These are phyloP conservation scores for Leptodermis oblonga DNA, from an alignment of 257 asterid species.

Conservation along the genomic window DNA sequence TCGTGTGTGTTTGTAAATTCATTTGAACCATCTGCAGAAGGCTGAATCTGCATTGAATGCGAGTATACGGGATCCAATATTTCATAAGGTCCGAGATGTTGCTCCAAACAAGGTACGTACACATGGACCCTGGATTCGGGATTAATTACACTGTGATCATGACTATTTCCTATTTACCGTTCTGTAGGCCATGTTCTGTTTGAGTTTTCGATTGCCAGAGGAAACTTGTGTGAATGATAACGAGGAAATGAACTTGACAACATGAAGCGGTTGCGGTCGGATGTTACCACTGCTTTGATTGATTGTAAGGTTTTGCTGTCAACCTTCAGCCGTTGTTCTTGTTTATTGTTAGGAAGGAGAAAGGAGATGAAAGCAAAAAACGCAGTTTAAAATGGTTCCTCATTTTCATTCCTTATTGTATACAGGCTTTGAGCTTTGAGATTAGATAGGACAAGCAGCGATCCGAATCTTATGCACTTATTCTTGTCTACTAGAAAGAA, in stretches of 20 bases:
- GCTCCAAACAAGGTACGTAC: conserved; percentile 97
- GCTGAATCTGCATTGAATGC: conserved; percentile 79
- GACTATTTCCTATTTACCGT: background rate
- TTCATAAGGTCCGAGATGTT: conserved; percentile 79
- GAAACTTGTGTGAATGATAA: conserved; percentile 80
- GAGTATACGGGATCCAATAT: conserved; percentile 45
- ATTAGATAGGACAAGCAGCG: background rate
- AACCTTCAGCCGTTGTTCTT: background rate
- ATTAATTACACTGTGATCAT: background rate
- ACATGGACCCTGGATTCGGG: background rate
- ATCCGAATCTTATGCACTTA: background rate
- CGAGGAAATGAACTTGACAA: background rate
- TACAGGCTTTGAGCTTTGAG: background rate
- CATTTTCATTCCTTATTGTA: background rate
- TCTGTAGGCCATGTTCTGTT: conserved; percentile 87
- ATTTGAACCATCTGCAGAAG: conserved; percentile 31
- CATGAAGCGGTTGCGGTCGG: background rate
- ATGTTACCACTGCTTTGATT: background rate
- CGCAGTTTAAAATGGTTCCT: background rate
- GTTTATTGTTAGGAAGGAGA: background rate
- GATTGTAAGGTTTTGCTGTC: conserved; percentile 2
- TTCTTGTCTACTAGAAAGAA: too few species aligned
- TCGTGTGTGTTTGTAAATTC: background rate
- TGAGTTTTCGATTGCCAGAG: conserved; percentile 86
- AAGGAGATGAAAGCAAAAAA: background rate